These are phyloP conservation scores for Rheum nobile DNA, from an alignment of 148 eudicot genomes.

Conservation along the genomic window DNA sequence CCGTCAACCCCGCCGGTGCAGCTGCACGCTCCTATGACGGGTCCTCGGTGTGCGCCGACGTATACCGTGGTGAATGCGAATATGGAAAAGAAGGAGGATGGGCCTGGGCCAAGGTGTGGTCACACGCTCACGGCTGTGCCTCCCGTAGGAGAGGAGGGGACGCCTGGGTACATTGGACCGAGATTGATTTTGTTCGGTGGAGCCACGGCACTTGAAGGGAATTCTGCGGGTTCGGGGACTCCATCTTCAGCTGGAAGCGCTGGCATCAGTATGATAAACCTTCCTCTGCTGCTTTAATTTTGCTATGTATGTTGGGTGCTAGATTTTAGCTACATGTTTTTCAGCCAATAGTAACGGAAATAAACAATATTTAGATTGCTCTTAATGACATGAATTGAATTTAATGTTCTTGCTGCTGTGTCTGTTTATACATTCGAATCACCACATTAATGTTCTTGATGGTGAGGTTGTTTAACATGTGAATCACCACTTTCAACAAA, in stretches of 20 bases:
- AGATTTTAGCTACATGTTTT: not conserved
- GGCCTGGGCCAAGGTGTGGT: slow-evolving; percentile 94
- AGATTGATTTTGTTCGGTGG: slow-evolving; percentile 88
- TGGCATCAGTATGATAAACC: slow-evolving; percentile 63
- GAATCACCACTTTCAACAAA: not conserved
- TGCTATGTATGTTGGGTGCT: not conserved
- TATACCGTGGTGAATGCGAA: slow-evolving; percentile 79
- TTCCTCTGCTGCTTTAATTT: not conserved
- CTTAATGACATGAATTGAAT: not conserved
- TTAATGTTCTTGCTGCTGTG: not conserved
- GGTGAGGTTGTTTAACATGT: not conserved
- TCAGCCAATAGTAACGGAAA: not conserved
- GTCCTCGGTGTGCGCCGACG: slow-evolving; percentile 80
- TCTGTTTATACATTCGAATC: not conserved
- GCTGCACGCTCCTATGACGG: slow-evolving; percentile 36
- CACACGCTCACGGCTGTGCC: slow-evolving; percentile 94
- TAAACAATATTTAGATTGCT: not conserved
- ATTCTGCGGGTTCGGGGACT: slow-evolving; percentile 67
- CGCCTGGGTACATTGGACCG: slow-evolving; percentile 67
- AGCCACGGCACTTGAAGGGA: slow-evolving; percentile 97
- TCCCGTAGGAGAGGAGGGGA: slow-evolving; percentile 89
- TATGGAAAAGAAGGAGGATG: slow-evolving; percentile 82
- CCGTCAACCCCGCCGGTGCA: slow-evolving; percentile 18
- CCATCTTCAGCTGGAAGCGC: slow-evolving; percentile 97
- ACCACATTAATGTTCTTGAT: not conserved